Percentiles rank a stretch among this genome's conserved stretches.
These are phyloP conservation scores for Venturia carpophila DNA, from an alignment of 2,329 filamentous ascomycete species.

Conservation along the genomic window DNA sequence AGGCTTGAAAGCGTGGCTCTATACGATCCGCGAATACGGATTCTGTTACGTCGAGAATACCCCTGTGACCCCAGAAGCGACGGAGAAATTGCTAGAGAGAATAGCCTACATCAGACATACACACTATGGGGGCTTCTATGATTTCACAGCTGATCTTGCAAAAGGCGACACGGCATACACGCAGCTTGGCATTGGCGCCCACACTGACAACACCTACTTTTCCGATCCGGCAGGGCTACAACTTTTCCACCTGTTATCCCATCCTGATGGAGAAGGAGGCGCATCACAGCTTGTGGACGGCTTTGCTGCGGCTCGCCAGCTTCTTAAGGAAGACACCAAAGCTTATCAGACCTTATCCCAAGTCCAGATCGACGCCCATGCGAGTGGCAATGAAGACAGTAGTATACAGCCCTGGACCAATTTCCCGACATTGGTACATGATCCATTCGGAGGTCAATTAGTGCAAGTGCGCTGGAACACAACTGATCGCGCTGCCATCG, in stretches of 20 bases:
- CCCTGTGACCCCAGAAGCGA: slow-evolving; percentile 61
- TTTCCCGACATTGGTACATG: slow-evolving; percentile 65
- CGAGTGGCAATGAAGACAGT: slow-evolving; percentile 78
- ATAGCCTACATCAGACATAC: slow-evolving; percentile 85
- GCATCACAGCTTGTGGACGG: slow-evolving; percentile 79
- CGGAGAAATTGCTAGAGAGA: slow-evolving; percentile 64
- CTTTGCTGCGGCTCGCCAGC: slow-evolving; percentile 59
- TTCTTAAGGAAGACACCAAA: slow-evolving; percentile 47
- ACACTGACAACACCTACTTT: slow-evolving; percentile 96
- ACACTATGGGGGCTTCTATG: slow-evolving; percentile 80
- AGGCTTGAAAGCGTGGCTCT: slow-evolving; percentile 55
- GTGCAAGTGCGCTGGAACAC: slow-evolving; percentile 86
- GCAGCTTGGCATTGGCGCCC: slow-evolving; percentile 68
- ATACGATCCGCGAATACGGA: slow-evolving; percentile 58
- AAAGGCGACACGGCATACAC: slow-evolving; percentile 87
- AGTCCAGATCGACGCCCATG: slow-evolving; percentile 63
- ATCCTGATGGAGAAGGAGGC: slow-evolving; percentile 63
- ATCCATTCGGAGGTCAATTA: slow-evolving; percentile 38
- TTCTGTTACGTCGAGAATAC: slow-evolving; percentile 70
- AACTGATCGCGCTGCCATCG: slow-evolving; percentile 69
- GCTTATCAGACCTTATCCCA: slow-evolving; percentile 52
- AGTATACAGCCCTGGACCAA: slow-evolving; percentile 63
- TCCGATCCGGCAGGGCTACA: slow-evolving; percentile 86
- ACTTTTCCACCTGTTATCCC: slow-evolving; percentile 83
- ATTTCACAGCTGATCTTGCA: slow-evolving; percentile 83